Evolutionary conservation across 2,329 filamentous ascomycete genomes (phyloP).

Genomic region (Nigrograna mackinnonii): DNA sequence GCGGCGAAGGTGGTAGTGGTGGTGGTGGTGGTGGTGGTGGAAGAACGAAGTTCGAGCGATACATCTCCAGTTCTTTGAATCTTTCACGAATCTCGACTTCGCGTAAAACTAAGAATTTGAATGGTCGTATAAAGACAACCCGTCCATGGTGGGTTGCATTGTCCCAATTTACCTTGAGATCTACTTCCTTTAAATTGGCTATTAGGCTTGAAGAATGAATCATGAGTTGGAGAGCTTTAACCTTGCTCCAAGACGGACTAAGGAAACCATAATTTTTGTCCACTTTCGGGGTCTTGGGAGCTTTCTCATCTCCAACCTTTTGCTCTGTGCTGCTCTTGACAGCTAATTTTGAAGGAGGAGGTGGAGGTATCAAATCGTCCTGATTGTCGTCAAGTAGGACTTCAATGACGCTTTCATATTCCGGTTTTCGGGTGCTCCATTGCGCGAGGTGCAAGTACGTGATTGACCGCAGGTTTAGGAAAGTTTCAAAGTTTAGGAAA

Average conservation of each 20-base stretch:
- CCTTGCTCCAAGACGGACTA: background rate
- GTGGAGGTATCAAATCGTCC: background rate
- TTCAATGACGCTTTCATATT: background rate
- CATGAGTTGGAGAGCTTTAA: background rate
- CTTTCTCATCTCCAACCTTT: background rate
- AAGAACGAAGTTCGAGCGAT: background rate
- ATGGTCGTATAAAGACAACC: conserved; percentile 3
- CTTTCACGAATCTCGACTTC: conserved; percentile 3
- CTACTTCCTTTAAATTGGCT: background rate
- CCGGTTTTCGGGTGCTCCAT: background rate
- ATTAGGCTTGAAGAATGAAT: background rate
- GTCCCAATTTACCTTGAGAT: background rate
- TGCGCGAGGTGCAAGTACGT: background rate
- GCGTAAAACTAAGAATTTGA: conserved; percentile 3
- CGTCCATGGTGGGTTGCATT: background rate
- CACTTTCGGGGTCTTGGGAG: background rate
- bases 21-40: conserved; percentile 1
- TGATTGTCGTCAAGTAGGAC: conserved; percentile 1
- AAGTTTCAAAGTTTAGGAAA: too few relatives aligned
- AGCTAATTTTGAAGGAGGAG: too few relatives aligned
- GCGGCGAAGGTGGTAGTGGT: too few relatives aligned
- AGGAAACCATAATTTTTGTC: conserved; percentile 1
- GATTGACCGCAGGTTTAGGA: too few relatives aligned
- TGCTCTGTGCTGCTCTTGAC: too few relatives aligned
- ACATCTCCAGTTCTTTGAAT: conserved; percentile 2